Percentiles rank a stretch among this genome's conserved stretches.
Conservation (phyloP, 306 rosid species). For the Vigna angularis region DNA sequence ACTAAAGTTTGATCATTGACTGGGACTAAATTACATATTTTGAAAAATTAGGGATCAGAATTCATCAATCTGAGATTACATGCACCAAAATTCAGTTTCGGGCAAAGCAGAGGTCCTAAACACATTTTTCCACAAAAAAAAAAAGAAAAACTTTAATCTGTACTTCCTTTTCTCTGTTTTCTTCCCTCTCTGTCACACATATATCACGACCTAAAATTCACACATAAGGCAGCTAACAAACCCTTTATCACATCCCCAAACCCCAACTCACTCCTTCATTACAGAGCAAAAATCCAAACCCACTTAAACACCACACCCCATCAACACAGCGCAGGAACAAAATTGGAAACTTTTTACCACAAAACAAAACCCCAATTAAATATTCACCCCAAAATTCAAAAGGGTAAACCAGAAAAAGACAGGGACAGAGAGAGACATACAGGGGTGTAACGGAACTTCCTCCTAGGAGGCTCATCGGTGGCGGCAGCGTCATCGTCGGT, state of each 20-base stretch:
- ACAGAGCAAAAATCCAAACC: background rate
- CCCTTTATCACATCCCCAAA: conserved; percentile 12
- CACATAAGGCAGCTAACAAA: background rate
- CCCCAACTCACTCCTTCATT: conserved; percentile 20
- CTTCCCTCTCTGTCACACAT: background rate
- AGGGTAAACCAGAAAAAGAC: background rate
- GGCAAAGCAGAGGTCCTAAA: too few species aligned
- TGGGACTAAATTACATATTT: too few species aligned
- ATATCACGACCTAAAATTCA: background rate
- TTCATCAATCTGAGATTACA: background rate
- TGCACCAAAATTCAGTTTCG: background rate
- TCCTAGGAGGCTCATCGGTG: conserved; percentile 79
- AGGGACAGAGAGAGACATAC: conserved; percentile 46
- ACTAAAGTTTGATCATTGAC: background rate
- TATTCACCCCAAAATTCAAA: background rate
- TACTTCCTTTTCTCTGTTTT: background rate
- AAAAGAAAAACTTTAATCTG: background rate
- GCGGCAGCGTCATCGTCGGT: conserved; percentile 37
- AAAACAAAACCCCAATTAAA: conserved; percentile 3
- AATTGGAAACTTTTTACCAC: conserved; percentile 9
- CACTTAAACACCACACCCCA: background rate
- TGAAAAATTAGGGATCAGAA: background rate
- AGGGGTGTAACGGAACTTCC: conserved; percentile 96
- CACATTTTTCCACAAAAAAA: background rate
- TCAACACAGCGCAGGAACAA: background rate